phyloP scores from a whole-genome alignment of 129 eudicot species.

The Escallonia herrerae region DNA sequence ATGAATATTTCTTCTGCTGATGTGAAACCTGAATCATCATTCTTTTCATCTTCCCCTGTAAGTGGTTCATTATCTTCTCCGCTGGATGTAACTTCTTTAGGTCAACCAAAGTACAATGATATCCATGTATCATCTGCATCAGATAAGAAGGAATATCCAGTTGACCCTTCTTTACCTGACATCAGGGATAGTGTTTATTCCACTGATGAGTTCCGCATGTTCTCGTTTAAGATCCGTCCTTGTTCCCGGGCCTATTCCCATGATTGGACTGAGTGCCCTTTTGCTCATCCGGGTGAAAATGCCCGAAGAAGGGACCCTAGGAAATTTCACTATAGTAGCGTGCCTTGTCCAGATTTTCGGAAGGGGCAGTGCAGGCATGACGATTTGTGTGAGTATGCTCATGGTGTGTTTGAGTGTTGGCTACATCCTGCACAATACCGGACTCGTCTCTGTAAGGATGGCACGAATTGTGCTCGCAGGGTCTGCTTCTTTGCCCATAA shows the following conservation, averaged over 20 bases:
- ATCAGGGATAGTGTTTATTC: constrained; percentile 25
- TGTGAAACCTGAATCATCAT: constrained; percentile 25
- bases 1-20: constrained; percentile 27
- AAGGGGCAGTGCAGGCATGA: constrained; percentile 27
- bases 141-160: constrained; percentile 32
- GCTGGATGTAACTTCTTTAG: constrained; percentile 12
- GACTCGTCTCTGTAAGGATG: constrained; percentile 45
- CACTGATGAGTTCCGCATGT: constrained; percentile 41
- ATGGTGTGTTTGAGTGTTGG: constrained; percentile 53
- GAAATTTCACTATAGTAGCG: constrained; percentile 33
- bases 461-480: constrained; percentile 26
- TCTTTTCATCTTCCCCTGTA: constrained; percentile 58
- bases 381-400: constrained; percentile 41
- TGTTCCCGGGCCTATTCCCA: constrained; percentile 48
- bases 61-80: constrained; percentile 59
- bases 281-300: constrained; percentile 44
- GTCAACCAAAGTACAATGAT: background rate
- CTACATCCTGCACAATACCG: constrained; percentile 47
- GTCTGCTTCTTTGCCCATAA: constrained; percentile 45
- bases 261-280: constrained; percentile 49
- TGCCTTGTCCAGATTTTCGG: constrained; percentile 38
- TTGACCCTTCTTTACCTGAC: constrained; percentile 29
- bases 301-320: constrained; percentile 38
- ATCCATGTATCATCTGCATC: background rate
- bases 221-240: constrained; percentile 32